A percentile compares a stretch with the other conserved stretches of the same genome.
These are phyloP conservation scores for Lichtheimia corymbifera DNA, from an alignment of 371 early-diverging fungal genomes.

Conservation along the genomic window DNA sequence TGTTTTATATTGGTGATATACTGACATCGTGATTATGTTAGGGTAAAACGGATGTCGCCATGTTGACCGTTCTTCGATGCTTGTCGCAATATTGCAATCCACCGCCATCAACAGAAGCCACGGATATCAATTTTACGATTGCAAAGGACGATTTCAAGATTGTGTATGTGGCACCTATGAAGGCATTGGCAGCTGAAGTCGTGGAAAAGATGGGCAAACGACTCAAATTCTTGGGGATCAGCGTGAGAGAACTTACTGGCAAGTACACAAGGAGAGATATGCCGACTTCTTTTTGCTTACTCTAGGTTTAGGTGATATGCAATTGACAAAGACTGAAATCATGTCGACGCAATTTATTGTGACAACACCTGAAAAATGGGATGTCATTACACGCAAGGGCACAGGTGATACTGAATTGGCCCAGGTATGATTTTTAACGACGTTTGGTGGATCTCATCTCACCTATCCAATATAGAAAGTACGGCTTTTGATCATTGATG, in stretches of 20 bases:
- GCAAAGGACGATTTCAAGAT: constrained; percentile 90
- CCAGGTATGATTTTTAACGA: constrained; percentile 46
- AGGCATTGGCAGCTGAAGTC: constrained; percentile 98
- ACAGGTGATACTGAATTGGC: constrained; percentile 91
- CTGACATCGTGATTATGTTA: constrained; percentile 15
- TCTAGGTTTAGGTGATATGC: constrained; percentile 83
- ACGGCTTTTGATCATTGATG: constrained; percentile 96
- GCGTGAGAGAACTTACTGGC: constrained; percentile 91
- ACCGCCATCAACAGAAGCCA: constrained; percentile 39
- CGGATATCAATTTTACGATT: constrained; percentile 54
- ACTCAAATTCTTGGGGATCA: constrained; percentile 82
- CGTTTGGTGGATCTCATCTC: not conserved
- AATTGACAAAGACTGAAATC: constrained; percentile 92
- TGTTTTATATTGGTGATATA: no score
- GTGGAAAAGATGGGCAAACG: constrained; percentile 89
- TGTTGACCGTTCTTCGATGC: constrained; percentile 88
- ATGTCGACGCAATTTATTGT: constrained; percentile 94
- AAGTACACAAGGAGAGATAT: not conserved
- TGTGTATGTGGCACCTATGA: constrained; percentile 99
- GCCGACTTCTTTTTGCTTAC: constrained; percentile 3
- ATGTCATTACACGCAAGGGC: constrained; percentile 97
- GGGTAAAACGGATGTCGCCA: constrained; percentile 99
- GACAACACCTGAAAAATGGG: constrained; percentile 99
- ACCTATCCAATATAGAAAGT: constrained; percentile 52
- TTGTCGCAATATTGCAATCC: constrained; percentile 69